Base-by-base conservation (phyloP, 352 stramenopile genomes). In the Phytophthora tentaculata region DNA sequence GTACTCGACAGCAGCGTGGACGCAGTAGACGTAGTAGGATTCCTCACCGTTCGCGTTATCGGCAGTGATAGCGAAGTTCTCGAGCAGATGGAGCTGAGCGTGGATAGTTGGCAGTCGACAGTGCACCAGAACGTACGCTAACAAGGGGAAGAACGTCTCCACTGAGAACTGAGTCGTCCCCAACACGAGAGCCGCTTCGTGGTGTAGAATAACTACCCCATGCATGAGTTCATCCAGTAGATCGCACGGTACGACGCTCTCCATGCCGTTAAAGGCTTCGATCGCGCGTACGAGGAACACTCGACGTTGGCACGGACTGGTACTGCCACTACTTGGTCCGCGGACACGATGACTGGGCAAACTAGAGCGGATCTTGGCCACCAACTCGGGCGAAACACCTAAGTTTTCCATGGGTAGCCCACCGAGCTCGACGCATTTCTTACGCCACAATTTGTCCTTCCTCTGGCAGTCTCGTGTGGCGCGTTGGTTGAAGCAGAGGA, bases 21-120 rank as follows among this genome's bases (percentile, higher is more conserved):
- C 86, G 61, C 88, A 96, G 53, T 96, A 96, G 16, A 96, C 88
- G 61, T 96, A 96, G 63, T 96, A 96, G n/a, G 88, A 92, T 56
- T 94, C 88, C 64, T 96, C 88, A 8, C 88, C 88, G 28, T 94
- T 96, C 24, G 79, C 81, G 48, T 94, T 96, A 17, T 83, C 73
- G 35, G 72, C 77, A 26, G 78, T 91, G 71, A 96, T 92, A n/a
- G 88, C 88, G 19, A 81, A 96, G 49, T 91, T 90, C 66, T 96
- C 88, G 24, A 96, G 69, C 60, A 94, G 56, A 75, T 96, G 84
- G 48, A 96, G 72, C 39, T 94, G 86, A 14, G 88, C 84, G 44
- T 96, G 88, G 45, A 96, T 83, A 17, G 74, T 84, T 14, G 86
- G 84, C 14, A 94, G 57, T 32, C 76, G 76, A 56, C 82, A 89